Base-by-base conservation (phyloP, 495 filamentous ascomycete genomes). In the Podospora australis region DNA sequence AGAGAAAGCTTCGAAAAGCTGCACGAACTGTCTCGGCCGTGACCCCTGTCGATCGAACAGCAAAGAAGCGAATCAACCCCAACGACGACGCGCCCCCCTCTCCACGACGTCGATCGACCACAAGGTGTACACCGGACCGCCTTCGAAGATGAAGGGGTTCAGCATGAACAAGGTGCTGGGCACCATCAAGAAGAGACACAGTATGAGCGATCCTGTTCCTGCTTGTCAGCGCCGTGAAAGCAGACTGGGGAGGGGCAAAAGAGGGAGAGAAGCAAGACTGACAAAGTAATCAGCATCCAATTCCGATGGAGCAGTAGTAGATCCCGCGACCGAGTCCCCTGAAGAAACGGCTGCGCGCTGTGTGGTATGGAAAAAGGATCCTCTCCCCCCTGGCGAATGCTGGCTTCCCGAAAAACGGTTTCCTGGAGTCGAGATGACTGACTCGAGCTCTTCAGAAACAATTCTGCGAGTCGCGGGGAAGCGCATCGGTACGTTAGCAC, bases 381-480 rank as follows among this genome's bases (percentile, higher is more conserved):
- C 4, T 13, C 29, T 10, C n/a, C 22, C 8, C 3, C 2, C 24
- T 10, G 3, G 17, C n/a, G 2, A 23, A 14, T 5, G 6, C 24
- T 11, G 17, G 5, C 36, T 24, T 20, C n/a, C n/a, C n/a, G n/a
- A n/a, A n/a, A n/a, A 10, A 36, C 32, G n/a, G 32, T n/a, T 16
- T 19, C 2, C 21, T 24, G 5, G 11, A 30, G 3, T 21, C 16
- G 17, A 4, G 3, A 28, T 62, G 32, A 60, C 44, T 34, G 17
- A 6, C n/a, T n/a, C n/a, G n/a, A n/a, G n/a, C n/a, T n/a, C n/a
- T n/a, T n/a, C 35, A 75, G 69, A 69, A 67, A 65, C 60, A 64
- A 56, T 97, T 97, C 63, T 95, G 89, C 75, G 81, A 88, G 65
- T 87, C 86, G 14, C 83, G 78, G 20, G 77, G 75, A 46, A 75